These are phyloP conservation scores for Withania somnifera DNA, from an alignment of 305 asterid genomes.

Conservation along the genomic window DNA sequence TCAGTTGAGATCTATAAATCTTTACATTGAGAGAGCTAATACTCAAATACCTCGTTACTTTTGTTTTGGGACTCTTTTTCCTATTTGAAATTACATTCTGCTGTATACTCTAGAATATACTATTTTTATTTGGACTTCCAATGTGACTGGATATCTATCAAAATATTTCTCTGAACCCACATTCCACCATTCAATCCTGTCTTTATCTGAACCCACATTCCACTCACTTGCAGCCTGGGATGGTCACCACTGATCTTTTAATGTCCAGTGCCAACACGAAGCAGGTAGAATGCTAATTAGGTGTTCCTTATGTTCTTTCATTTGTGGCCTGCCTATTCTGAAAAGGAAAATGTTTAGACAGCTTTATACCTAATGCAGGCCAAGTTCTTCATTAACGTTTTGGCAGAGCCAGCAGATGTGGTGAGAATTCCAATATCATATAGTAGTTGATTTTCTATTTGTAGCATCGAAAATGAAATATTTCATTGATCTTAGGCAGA, in stretches of 20 bases:
- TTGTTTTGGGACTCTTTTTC: not conserved
- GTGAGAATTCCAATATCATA: conserved; percentile 24
- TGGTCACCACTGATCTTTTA: conserved; percentile 98
- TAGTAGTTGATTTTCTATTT: not conserved
- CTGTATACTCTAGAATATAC: not conserved
- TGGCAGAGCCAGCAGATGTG: conserved; percentile 96
- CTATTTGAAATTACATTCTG: not conserved
- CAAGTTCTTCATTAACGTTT: conserved; percentile 85
- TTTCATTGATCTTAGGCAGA: not conserved
- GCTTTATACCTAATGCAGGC: conserved; percentile 43
- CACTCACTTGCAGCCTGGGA: conserved; percentile 67
- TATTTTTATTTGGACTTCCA: not conserved
- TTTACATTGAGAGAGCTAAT: not conserved
- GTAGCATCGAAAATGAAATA: not conserved
- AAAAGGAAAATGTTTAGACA: not conserved
- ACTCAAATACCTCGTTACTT: not conserved
- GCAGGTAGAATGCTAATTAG: conserved; percentile 41
- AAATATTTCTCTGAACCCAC: not conserved
- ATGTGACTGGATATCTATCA: no score
- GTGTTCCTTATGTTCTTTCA: not conserved
- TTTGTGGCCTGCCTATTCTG: not conserved
- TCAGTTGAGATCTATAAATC: not conserved
- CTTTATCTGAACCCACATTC: not conserved
- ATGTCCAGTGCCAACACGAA: conserved; percentile 91
- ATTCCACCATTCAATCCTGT: not conserved